A percentile compares a stretch with the other conserved stretches of the same genome.
phyloP scores from a whole-genome alignment of 2,329 filamentous ascomycete species.

The Truncatella angustata region DNA sequence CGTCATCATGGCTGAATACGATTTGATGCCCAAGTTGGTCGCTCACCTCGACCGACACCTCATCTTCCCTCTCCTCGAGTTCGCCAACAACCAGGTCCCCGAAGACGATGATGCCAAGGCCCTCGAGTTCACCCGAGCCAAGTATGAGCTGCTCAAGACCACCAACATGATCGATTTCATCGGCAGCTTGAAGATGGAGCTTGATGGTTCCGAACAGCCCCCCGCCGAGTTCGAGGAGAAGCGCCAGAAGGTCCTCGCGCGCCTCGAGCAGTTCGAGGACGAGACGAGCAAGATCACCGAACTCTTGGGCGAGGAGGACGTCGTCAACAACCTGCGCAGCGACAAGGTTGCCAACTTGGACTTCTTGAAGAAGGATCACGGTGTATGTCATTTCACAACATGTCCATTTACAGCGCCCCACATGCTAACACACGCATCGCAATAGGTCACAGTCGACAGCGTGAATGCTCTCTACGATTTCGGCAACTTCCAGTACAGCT shows the following conservation, averaged over 20 bases:
- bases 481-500: constrained; percentile 97
- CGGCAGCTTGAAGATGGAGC: constrained; percentile 84
- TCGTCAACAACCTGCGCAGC: constrained; percentile 85
- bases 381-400: constrained; percentile 51
- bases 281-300: constrained; percentile 87
- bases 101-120: constrained; percentile 61
- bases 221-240: constrained; percentile 86
- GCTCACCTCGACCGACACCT: constrained; percentile 92
- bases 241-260: constrained; percentile 82
- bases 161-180: constrained; percentile 99
- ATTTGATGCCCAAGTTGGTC: constrained; percentile 85
- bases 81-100: constrained; percentile 78
- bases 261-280: constrained; percentile 80
- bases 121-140: constrained; percentile 75
- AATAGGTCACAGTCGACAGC: constrained; percentile 84
- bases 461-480: constrained; percentile 94
- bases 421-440: constrained; percentile 37
- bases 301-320: constrained; percentile 82
- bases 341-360: constrained; percentile 99
- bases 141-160: constrained; percentile 91
- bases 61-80: constrained; percentile 94
- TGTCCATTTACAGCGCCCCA: background rate
- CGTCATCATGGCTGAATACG: constrained; percentile 65
- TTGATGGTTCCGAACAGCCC: constrained; percentile 74
- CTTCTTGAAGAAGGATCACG: constrained; percentile 94